A percentile compares a stretch with the other conserved stretches of the same genome.
Conservation (phyloP, 768 basidiomycete species). For the Lactarius psammicola region DNA sequence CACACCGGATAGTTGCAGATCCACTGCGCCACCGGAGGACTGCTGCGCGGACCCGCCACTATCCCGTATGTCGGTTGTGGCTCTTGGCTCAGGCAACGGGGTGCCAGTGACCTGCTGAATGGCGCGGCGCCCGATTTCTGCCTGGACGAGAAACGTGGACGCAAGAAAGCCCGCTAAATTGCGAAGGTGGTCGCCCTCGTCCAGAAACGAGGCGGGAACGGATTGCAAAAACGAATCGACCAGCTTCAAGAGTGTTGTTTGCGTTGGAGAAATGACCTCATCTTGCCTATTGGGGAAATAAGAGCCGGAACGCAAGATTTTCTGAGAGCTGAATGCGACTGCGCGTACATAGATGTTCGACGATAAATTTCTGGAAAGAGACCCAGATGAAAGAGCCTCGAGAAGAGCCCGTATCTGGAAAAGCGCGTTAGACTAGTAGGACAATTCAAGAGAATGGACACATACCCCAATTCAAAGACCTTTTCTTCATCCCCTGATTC, state of each 20-base stretch:
- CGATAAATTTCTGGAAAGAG: conserved; percentile 26
- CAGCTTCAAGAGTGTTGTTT: conserved; percentile 84
- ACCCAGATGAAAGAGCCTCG: conserved; percentile 26
- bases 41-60: conserved; percentile 2
- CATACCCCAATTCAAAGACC: conserved; percentile 74
- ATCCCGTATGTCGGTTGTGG: background rate
- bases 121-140: conserved; percentile 9
- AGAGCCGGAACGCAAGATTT: background rate
- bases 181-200: background rate
- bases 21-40: conserved; percentile 4
- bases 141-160: conserved; percentile 15
- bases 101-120: conserved; percentile 21
- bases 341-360: conserved; percentile 22
- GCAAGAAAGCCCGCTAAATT: conserved; percentile 16
- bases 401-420: conserved; percentile 23
- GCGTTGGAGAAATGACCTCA: conserved; percentile 79
- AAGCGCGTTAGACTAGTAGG: conserved; percentile 19
- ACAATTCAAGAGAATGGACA: conserved; percentile 13
- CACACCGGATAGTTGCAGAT: conserved; percentile 24
- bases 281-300: conserved; percentile 44
- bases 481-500: conserved; percentile 62
- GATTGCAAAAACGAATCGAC: conserved; percentile 81
- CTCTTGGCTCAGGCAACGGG: background rate
- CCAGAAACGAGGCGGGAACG: conserved; percentile 27
- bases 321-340: background rate